Conservation (phyloP, 129 eudicot species). For the Artemisia argyi region DNA sequence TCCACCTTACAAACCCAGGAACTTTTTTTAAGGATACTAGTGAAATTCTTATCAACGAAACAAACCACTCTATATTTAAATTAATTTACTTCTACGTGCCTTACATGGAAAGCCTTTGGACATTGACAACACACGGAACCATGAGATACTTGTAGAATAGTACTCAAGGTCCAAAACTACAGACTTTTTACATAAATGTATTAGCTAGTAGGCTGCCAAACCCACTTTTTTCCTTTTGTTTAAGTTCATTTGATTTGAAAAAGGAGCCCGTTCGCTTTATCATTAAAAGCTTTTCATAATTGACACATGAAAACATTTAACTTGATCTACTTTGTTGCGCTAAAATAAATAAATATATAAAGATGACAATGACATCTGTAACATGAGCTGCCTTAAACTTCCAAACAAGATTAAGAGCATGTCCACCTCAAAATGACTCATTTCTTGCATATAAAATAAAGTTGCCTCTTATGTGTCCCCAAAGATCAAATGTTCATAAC, state of each 20-base stretch:
- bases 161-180: background rate
- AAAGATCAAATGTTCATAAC: conserved; percentile 27
- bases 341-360: background rate
- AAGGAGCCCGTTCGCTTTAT: background rate
- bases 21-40: too few species aligned
- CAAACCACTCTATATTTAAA: too few species aligned
- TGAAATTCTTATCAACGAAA: too few species aligned
- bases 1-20: too few species aligned
- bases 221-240: background rate
- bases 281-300: background rate
- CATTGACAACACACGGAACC: too few species aligned
- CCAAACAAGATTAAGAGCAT: conserved; percentile 8
- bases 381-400: background rate
- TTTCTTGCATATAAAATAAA: conserved; percentile 19
- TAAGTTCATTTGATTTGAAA: background rate
- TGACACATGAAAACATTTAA: background rate
- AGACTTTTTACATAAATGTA: background rate
- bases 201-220: background rate
- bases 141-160: background rate
- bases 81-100: too few species aligned
- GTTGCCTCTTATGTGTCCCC: conserved; percentile 26
- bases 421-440: conserved; percentile 32
- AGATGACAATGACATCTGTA: conserved; percentile 4
- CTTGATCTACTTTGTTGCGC: background rate
- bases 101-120: too few species aligned